phyloP scores from a whole-genome alignment of 1,284 basidiomycete species.

The Puccinia novopanici region DNA sequence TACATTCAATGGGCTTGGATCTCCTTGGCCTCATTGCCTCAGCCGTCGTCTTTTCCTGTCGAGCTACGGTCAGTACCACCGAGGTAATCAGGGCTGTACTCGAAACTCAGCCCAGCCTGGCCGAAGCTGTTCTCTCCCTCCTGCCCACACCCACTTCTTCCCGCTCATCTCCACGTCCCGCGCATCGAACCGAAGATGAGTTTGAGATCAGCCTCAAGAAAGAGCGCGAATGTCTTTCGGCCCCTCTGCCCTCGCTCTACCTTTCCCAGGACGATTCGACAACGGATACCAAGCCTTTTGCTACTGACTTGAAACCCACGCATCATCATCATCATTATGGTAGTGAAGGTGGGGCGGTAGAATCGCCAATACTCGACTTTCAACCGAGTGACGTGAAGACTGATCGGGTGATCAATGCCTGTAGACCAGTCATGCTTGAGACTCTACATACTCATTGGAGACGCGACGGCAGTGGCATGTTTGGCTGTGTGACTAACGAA shows the following conservation, averaged over 20 bases:
- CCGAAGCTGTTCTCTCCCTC: constrained; percentile 41
- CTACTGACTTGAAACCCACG: constrained; percentile 14
- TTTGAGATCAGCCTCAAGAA: constrained; percentile 10
- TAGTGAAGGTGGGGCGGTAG: neutral
- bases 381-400: constrained; percentile 17
- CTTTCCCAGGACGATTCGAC: constrained; percentile 4
- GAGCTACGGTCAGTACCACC: constrained; percentile 47
- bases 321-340: neutral
- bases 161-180: constrained; percentile 29
- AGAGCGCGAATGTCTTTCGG: constrained; percentile 35
- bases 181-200: neutral
- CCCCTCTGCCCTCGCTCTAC: constrained; percentile 16
- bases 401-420: constrained; percentile 40
- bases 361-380: neutral
- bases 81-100: constrained; percentile 44
- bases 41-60: constrained; percentile 45
- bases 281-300: constrained; percentile 23
- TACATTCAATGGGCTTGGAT: constrained; percentile 34
- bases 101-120: constrained; percentile 45
- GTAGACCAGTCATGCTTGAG: constrained; percentile 37
- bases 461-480: constrained; percentile 41
- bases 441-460: constrained; percentile 33
- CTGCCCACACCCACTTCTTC: constrained; percentile 23
- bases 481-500: constrained; percentile 50
- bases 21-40: constrained; percentile 46